Evolutionary conservation across 306 rosid genomes (phyloP).

Genomic region (Abrus precatorius): DNA sequence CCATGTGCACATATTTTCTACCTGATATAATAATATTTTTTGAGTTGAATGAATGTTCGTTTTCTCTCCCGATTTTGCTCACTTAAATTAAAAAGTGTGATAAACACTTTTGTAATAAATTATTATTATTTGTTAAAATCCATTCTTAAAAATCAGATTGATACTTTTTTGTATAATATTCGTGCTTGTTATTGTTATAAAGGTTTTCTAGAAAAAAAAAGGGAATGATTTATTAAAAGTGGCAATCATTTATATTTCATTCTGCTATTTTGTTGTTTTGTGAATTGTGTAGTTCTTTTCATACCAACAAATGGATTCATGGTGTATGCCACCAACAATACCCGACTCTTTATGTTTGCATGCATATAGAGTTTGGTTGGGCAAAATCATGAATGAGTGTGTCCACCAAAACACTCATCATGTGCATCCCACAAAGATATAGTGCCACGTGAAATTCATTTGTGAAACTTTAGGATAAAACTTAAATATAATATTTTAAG

Average conservation of each 20-base stretch:
- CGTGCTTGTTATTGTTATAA: background rate
- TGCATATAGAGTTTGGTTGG: slow-evolving; percentile 6
- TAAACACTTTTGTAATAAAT: too few relatives aligned
- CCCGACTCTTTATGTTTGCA: slow-evolving; percentile 12
- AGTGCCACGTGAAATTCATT: slow-evolving; percentile 26
- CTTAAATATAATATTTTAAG: too few relatives aligned
- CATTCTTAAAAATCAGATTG: too few relatives aligned
- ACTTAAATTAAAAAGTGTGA: too few relatives aligned
- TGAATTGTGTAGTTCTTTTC: slow-evolving; percentile 26
- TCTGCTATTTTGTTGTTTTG: background rate
- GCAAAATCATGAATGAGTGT: slow-evolving; percentile 2
- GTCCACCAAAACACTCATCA: slow-evolving; percentile 36
- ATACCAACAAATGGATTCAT: slow-evolving; percentile 39
- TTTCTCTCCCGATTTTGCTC: too few relatives aligned
- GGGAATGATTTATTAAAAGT: background rate
- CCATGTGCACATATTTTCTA: too few relatives aligned
- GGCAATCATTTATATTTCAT: background rate
- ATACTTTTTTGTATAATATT: background rate
- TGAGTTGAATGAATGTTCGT: too few relatives aligned
- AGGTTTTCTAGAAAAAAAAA: slow-evolving; percentile 19
- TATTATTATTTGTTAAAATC: too few relatives aligned
- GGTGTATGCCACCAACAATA: slow-evolving; percentile 43
- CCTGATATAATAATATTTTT: too few relatives aligned
- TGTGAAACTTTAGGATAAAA: too few relatives aligned
- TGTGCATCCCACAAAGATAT: slow-evolving; percentile 7